These are phyloP conservation scores for Magnusiomyces tetraspermus DNA, from an alignment of 1,139 yeast species.

Conservation along the genomic window DNA sequence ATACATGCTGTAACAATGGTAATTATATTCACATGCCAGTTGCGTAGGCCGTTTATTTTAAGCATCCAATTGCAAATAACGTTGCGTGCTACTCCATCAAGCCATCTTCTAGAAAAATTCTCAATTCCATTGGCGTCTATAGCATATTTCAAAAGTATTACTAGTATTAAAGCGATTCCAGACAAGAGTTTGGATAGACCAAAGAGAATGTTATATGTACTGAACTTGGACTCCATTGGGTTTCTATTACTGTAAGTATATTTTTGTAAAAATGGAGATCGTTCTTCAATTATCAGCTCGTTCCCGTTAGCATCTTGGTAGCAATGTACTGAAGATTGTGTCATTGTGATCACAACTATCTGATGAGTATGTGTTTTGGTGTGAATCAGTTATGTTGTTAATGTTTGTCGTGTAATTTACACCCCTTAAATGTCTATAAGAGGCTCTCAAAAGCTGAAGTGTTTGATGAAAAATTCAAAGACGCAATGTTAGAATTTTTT, in stretches of 20 bases:
- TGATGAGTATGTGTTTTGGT: no score
- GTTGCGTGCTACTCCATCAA: background rate
- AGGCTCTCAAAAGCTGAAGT: no score
- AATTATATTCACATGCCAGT: background rate
- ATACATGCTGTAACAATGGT: background rate
- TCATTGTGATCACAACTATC: no score
- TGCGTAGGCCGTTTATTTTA: background rate
- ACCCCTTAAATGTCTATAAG: no score
- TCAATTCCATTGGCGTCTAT: background rate
- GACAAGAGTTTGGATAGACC: background rate
- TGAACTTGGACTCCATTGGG: background rate
- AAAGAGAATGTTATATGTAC: background rate
- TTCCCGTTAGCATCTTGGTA: slow-evolving; percentile 2
- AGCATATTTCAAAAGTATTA: background rate
- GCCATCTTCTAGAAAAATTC: background rate
- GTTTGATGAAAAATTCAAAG: no score
- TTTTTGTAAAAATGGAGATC: slow-evolving; percentile 5
- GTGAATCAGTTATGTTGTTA: no score
- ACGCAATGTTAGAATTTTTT: no score
- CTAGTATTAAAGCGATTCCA: background rate
- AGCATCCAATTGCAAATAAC: background rate
- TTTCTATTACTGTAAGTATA: slow-evolving; percentile 3
- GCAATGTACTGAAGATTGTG: background rate
- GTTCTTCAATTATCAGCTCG: slow-evolving; percentile 1
- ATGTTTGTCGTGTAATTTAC: no score